These are phyloP conservation scores for Hanseniaspora pseudoguilliermondii DNA, from an alignment of 805 yeast species.

Conservation along the genomic window DNA sequence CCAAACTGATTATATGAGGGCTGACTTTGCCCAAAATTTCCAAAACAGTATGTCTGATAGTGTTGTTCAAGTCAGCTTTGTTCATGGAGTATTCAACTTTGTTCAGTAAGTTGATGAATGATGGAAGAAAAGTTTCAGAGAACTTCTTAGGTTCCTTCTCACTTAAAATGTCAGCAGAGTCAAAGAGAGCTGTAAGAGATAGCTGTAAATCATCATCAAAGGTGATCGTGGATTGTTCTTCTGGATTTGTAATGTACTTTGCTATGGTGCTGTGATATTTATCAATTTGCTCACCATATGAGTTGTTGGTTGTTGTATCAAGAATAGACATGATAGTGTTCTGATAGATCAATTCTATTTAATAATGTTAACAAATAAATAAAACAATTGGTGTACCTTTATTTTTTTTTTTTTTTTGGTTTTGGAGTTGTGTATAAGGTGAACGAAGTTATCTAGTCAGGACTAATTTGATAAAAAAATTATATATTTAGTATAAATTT, in stretches of 20 bases:
- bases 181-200: constrained; percentile 9
- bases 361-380: not conserved
- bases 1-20: not conserved
- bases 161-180: constrained; percentile 11
- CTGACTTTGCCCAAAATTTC: constrained; percentile 10
- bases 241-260: not conserved
- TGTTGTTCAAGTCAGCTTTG: constrained; percentile 3
- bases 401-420: too few species aligned
- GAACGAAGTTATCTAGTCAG: too few species aligned
- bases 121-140: not conserved
- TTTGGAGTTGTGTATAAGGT: too few species aligned
- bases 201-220: constrained; percentile 1
- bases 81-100: not conserved
- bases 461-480: too few species aligned
- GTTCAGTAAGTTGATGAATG: not conserved
- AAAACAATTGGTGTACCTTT: not conserved
- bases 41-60: constrained; percentile 7
- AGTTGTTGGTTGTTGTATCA: constrained; percentile 8
- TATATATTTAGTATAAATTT: too few species aligned
- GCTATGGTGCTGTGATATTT: constrained; percentile 1
- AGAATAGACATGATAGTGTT: constrained; percentile 15
- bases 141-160: constrained; percentile 2
- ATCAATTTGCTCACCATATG: constrained; percentile 8
- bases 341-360: not conserved
- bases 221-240: not conserved